These are phyloP conservation scores for Chaetomidium leptoderma DNA, from an alignment of 495 filamentous ascomycete species.

Conservation along the genomic window DNA sequence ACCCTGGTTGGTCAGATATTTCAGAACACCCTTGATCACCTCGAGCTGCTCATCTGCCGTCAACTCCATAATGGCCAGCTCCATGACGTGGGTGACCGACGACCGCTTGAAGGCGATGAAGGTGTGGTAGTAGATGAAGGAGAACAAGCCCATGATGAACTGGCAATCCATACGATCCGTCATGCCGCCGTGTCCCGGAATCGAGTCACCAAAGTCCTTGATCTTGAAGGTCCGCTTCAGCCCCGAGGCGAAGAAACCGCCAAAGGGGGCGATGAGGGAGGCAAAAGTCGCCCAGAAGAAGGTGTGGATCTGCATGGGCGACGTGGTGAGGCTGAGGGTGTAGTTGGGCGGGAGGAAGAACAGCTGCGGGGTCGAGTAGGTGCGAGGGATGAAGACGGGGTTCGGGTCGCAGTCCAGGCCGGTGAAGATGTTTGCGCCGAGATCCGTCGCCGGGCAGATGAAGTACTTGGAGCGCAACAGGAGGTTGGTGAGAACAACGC, in stretches of 20 bases:
- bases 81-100: constrained; percentile 78
- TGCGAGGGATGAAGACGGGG: constrained; percentile 78
- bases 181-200: constrained; percentile 96
- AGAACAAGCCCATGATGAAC: constrained; percentile 99
- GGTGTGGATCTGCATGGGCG: constrained; percentile 94
- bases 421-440: constrained; percentile 86
- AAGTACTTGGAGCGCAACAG: constrained; percentile 95
- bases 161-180: constrained; percentile 99
- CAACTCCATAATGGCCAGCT: constrained; percentile 80
- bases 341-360: constrained; percentile 54
- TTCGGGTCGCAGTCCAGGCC: constrained; percentile 92
- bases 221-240: constrained; percentile 99
- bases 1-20: constrained; percentile 84
- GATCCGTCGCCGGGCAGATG: constrained; percentile 94
- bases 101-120: constrained; percentile 87
- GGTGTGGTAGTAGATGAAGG: constrained; percentile 96
- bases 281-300: constrained; percentile 89
- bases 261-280: constrained; percentile 94
- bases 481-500: constrained; percentile 75
- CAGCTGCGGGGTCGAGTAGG: constrained; percentile 73
- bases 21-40: constrained; percentile 74
- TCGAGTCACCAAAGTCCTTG: constrained; percentile 98
- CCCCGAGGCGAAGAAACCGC: constrained; percentile 97
- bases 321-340: constrained; percentile 55
- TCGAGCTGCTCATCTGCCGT: constrained; percentile 82